Evolutionary conservation across 768 basidiomycete genomes (phyloP).

Genomic region (Hortiboletus flavorubellus): DNA sequence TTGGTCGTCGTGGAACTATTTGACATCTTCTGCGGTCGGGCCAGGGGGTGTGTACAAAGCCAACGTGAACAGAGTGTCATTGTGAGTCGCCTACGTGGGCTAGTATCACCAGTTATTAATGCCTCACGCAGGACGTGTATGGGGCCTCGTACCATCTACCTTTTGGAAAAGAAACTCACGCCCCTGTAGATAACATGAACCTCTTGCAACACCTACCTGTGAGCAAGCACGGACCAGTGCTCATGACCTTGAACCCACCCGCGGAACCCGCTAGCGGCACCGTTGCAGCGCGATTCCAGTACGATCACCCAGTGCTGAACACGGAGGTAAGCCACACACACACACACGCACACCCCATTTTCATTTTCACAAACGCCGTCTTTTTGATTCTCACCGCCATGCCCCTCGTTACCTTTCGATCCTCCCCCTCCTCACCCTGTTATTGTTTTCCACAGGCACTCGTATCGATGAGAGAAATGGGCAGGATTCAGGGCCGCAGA

Average conservation of each 20-base stretch:
- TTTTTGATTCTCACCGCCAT: neutral
- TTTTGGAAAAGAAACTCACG: neutral
- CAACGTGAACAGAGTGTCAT: constrained; percentile 56
- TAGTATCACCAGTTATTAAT: neutral
- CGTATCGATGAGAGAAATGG: constrained; percentile 49
- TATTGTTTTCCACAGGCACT: constrained; percentile 40
- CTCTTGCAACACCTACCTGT: constrained; percentile 65
- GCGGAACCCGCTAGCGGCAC: constrained; percentile 44
- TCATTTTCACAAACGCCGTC: neutral
- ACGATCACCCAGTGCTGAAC: constrained; percentile 70
- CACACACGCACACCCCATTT: neutral
- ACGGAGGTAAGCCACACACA: constrained; percentile 35
- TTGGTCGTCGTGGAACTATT: constrained; percentile 81
- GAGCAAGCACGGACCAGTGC: constrained; percentile 52
- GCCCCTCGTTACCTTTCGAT: neutral
- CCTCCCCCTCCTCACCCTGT: neutral
- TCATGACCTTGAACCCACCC: constrained; percentile 73
- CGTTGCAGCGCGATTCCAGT: constrained; percentile 50
- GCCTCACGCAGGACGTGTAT: constrained; percentile 41
- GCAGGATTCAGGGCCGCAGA: constrained; percentile 57
- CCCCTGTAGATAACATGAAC: constrained; percentile 65
- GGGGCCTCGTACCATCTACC: neutral
- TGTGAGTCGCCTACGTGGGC: constrained; percentile 41
- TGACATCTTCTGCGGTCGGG: constrained; percentile 48
- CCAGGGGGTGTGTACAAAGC: constrained; percentile 36